phyloP scores from a whole-genome alignment of 805 yeast genomes.

The Candida saitoana region DNA sequence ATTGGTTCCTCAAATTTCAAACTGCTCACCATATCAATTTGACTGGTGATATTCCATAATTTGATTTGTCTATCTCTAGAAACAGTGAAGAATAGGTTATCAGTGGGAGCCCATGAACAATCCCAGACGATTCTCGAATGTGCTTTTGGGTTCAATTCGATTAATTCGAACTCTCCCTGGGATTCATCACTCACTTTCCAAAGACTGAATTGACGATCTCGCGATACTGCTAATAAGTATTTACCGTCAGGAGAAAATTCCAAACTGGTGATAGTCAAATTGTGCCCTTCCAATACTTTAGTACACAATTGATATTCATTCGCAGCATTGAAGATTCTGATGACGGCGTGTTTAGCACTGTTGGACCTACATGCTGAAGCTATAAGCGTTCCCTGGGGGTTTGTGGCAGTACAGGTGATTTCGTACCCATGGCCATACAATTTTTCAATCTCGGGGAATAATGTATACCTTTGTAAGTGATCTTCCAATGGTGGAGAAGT shows the following conservation, averaged over 20 bases:
- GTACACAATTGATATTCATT: conserved; percentile 50
- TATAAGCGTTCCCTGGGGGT: conserved; percentile 57
- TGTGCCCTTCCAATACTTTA: conserved; percentile 59
- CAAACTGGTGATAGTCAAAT: conserved; percentile 78
- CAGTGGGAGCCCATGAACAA: conserved; percentile 71
- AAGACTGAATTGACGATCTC: conserved; percentile 82
- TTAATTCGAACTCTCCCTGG: conserved; percentile 31
- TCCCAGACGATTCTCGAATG: conserved; percentile 96
- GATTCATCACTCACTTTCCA: conserved; percentile 49
- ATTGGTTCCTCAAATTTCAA: conserved; percentile 54
- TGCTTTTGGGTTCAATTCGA: conserved; percentile 59
- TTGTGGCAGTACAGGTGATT: conserved; percentile 70
- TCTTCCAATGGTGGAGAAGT: conserved; percentile 79
- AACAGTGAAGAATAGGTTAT: conserved; percentile 66
- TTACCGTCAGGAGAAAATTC: conserved; percentile 67
- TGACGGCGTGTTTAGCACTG: conserved; percentile 75
- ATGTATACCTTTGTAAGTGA: conserved; percentile 81
- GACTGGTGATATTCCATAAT: conserved; percentile 55
- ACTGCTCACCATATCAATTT: conserved; percentile 32
- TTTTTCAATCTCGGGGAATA: conserved; percentile 95
- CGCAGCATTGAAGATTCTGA: conserved; percentile 64
- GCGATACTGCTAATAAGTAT: conserved; percentile 70
- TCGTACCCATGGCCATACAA: conserved; percentile 98
- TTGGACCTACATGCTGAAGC: conserved; percentile 95
- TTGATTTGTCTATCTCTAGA: conserved; percentile 81